Evolutionary conservation across 768 basidiomycete genomes (phyloP), one percentile per base, ranked within the genome.

Genomic region (Pleurotus djamor): DNA sequence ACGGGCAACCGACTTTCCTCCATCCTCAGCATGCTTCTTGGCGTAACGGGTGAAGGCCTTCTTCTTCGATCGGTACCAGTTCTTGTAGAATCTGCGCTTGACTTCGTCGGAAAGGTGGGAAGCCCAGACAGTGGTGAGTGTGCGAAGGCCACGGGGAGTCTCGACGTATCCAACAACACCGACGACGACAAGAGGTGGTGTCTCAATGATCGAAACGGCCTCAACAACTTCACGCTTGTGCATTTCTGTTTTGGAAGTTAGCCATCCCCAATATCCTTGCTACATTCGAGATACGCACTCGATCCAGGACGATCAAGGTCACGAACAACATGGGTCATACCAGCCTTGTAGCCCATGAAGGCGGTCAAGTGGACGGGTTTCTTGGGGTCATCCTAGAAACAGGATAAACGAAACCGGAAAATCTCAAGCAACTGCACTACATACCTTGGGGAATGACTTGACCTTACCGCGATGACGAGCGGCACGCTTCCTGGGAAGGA

Each of bases 1-100:
- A 71, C 95, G 94, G 62, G 87, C 82, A 68, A 93, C 85, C 57
- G 92, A 92, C 78, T 94, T 94, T 73, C 94, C 94, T 66, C 85
- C 85, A 70, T 95, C 91, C 75, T 98, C 96, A 60, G 96, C 91
- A 75, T 96, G 91, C 82, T 96, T 98, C 88, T 97, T 97, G 74
- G 97, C 96, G 78, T 99, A 99, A 73, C 94, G 94, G 71, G 97
- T 99, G 87, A 98, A 99, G 43, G 97, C 97, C 89, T 99, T 99
- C 87, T 98, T 98, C 92, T 99, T 99, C 52, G 94, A 96, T 67
- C 93, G 89, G 84, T 98, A 98, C 96, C 96, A 98, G 86, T 96
- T 97, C 85, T 95, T 96, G 91, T 98, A 98, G 89, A 99, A 98
- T 68, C 97, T 88, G 71, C 97, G 93, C 80, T 96, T 99, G 74